Conservation (phyloP, 1,284 basidiomycete species). For the Moniliophthora roreri region DNA sequence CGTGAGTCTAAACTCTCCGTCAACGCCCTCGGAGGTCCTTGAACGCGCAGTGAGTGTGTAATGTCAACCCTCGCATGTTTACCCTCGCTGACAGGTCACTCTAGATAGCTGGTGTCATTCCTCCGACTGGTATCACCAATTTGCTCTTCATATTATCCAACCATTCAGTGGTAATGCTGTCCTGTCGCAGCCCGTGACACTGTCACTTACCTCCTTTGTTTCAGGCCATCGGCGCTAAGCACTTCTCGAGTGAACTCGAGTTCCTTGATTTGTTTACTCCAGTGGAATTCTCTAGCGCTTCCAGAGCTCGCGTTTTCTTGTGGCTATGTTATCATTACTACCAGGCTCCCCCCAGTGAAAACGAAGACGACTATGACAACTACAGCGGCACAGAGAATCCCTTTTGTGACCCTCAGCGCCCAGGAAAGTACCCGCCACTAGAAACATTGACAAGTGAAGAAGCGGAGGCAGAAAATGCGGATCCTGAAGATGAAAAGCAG, state of each 20-base stretch:
- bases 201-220: slow-evolving; percentile 13
- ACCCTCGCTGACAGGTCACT: slow-evolving; percentile 18
- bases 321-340: slow-evolving; percentile 64
- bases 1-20: slow-evolving; percentile 33
- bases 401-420: slow-evolving; percentile 47
- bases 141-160: slow-evolving; percentile 60
- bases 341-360: slow-evolving; percentile 37
- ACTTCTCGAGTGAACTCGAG: slow-evolving; percentile 55
- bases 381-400: slow-evolving; percentile 46
- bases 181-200: slow-evolving; percentile 2
- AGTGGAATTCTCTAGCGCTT: slow-evolving; percentile 54
- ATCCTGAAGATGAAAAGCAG: slow-evolving; percentile 38
- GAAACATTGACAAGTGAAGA: slow-evolving; percentile 46
- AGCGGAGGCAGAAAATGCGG: slow-evolving; percentile 47
- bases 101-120: slow-evolving; percentile 48
- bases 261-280: slow-evolving; percentile 71
- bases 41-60: slow-evolving; percentile 39
- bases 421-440: slow-evolving; percentile 43
- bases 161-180: slow-evolving; percentile 45
- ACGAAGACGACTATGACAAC: slow-evolving; percentile 38
- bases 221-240: slow-evolving; percentile 54
- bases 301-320: slow-evolving; percentile 67
- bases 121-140: slow-evolving; percentile 63
- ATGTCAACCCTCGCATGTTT: slow-evolving; percentile 12
- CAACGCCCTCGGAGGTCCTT: slow-evolving; percentile 48